Conservation (phyloP, 2,329 filamentous ascomycete species). For the Fusarium sp. region DNA sequence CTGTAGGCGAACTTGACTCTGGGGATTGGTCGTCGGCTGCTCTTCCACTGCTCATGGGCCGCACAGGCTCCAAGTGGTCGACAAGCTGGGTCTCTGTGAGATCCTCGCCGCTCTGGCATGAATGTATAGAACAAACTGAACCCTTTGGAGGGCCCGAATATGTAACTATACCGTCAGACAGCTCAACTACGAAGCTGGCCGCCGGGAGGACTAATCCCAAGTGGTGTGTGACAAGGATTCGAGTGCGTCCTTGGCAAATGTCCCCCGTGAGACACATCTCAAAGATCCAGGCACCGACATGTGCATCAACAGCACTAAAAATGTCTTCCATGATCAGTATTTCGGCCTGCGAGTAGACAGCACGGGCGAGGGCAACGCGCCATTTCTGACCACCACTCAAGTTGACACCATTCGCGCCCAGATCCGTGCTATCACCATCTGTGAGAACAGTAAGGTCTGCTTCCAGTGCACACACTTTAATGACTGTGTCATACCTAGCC, state of each 20-base stretch:
- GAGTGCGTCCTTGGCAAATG: slow-evolving; percentile 74
- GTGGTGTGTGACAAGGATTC: slow-evolving; percentile 86
- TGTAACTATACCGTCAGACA: slow-evolving; percentile 74
- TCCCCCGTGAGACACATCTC: slow-evolving; percentile 79
- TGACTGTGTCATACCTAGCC: slow-evolving; percentile 74
- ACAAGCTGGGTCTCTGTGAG: slow-evolving; percentile 53
- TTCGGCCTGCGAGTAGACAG: slow-evolving; percentile 80
- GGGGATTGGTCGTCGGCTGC: slow-evolving; percentile 35
- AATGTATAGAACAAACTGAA: background rate
- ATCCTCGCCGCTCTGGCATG: slow-evolving; percentile 54
- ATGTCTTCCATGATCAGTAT: slow-evolving; percentile 85
- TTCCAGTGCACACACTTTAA: slow-evolving; percentile 77
- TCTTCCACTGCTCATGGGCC: slow-evolving; percentile 53
- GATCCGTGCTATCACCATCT: slow-evolving; percentile 81
- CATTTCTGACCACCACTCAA: slow-evolving; percentile 86
- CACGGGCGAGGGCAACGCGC: slow-evolving; percentile 82
- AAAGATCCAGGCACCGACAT: slow-evolving; percentile 81
- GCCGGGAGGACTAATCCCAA: slow-evolving; percentile 75
- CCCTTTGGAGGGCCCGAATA: slow-evolving; percentile 46
- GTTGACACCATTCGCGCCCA: slow-evolving; percentile 86
- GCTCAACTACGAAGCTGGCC: slow-evolving; percentile 78
- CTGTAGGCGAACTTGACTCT: slow-evolving; percentile 50
- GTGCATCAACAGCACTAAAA: slow-evolving; percentile 83
- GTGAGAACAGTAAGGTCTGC: slow-evolving; percentile 80
- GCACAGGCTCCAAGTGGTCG: slow-evolving; percentile 64